phyloP scores from a whole-genome alignment of 495 filamentous ascomycete species.

The Xylaria flabelliformis region DNA sequence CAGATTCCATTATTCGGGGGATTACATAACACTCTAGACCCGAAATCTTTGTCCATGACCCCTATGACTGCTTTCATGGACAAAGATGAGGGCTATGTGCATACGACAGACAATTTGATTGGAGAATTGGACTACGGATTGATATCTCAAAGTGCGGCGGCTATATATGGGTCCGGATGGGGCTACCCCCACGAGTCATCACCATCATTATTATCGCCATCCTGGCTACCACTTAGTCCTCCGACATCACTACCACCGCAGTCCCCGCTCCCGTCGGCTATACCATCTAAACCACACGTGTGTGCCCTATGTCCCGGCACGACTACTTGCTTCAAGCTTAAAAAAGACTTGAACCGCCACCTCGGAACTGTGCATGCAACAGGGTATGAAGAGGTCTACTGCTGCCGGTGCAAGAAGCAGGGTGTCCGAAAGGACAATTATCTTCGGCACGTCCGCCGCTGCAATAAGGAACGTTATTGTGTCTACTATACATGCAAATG shows the following conservation, averaged over 20 bases:
- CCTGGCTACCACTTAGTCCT: not conserved
- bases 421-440: conserved; percentile 7
- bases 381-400: not conserved
- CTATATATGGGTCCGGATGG: not conserved
- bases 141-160: not conserved
- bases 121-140: not conserved
- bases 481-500: not conserved
- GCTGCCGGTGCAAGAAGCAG: not conserved
- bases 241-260: not conserved
- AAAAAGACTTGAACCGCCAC: not conserved
- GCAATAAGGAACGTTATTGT: not conserved
- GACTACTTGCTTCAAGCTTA: not conserved
- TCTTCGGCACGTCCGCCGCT: not conserved
- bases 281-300: not conserved
- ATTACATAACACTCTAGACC: not conserved
- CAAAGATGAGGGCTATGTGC: no score
- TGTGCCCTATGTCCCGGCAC: not conserved
- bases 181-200: not conserved
- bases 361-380: not conserved
- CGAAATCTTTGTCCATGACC: not conserved
- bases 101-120: not conserved
- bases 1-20: not conserved
- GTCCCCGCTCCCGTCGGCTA: not conserved
- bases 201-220: not conserved
- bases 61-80: not conserved